These are phyloP conservation scores for Jacaranda copaia DNA, from an alignment of 257 asterid species.

Conservation along the genomic window DNA sequence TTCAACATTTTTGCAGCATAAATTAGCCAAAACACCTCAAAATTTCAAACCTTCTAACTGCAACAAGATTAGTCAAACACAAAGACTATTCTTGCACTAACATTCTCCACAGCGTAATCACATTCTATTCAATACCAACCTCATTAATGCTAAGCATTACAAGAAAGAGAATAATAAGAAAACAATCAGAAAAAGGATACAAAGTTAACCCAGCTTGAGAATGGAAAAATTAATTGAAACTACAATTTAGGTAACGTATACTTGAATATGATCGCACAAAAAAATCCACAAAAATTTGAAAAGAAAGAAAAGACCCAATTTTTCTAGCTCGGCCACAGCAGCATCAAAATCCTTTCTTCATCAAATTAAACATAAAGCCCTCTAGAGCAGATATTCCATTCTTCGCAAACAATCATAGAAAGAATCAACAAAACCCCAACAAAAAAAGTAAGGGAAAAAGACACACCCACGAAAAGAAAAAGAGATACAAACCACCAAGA, in stretches of 20 bases:
- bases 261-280: not conserved
- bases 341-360: constrained; percentile 6
- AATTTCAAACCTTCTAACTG: not conserved
- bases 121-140: constrained; percentile 1
- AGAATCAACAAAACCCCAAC: not conserved
- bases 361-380: constrained; percentile 22
- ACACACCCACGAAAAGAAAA: not conserved
- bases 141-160: not conserved
- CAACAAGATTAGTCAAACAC: not conserved
- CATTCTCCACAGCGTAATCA: constrained; percentile 12
- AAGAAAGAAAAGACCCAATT: constrained; percentile 14
- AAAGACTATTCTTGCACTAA: constrained; percentile 24
- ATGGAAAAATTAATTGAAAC: not conserved
- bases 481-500: constrained; percentile 83
- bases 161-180: not conserved
- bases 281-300: constrained; percentile 10
- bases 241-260: constrained; percentile 1
- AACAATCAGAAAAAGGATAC: not conserved
- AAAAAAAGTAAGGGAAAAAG: not conserved
- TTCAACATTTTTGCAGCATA: not conserved
- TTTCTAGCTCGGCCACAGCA: constrained; percentile 18
- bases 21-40: constrained; percentile 5
- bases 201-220: not conserved
- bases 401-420: constrained; percentile 18
- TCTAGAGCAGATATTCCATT: not conserved